These are phyloP conservation scores for Malassezia restricta DNA, from an alignment of 1,284 basidiomycete genomes.

Conservation along the genomic window DNA sequence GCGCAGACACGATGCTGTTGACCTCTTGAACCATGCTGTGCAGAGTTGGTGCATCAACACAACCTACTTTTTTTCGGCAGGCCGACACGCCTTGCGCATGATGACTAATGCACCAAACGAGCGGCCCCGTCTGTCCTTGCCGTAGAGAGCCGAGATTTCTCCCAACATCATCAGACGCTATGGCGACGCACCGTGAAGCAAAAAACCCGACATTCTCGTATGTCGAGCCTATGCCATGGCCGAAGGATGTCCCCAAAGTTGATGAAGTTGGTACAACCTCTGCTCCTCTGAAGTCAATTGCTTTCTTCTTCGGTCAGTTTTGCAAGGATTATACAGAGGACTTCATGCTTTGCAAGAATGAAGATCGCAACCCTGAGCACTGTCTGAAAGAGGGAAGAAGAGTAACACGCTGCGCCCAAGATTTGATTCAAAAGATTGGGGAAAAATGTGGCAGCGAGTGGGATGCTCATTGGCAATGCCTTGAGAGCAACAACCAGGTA, in stretches of 20 bases:
- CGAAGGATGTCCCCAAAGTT: slow-evolving; percentile 57
- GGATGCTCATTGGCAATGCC: slow-evolving; percentile 84
- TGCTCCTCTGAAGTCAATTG: slow-evolving; percentile 86
- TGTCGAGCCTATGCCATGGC: slow-evolving; percentile 38
- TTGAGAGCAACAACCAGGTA: slow-evolving; percentile 91
- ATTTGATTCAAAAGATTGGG: slow-evolving; percentile 86
- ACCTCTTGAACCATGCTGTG: not conserved
- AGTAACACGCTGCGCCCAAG: slow-evolving; percentile 87
- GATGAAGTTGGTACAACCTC: slow-evolving; percentile 82
- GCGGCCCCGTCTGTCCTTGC: slow-evolving; percentile 1
- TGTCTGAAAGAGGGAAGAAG: slow-evolving; percentile 91
- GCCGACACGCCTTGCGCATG: not conserved
- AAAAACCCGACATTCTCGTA: slow-evolving; percentile 42
- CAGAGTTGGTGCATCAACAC: not conserved
- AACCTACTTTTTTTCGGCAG: not conserved
- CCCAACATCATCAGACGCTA: slow-evolving; percentile 10
- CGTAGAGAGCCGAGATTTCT: not conserved
- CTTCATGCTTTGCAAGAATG: slow-evolving; percentile 97
- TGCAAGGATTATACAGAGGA: slow-evolving; percentile 99
- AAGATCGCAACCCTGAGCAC: slow-evolving; percentile 75
- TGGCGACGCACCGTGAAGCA: slow-evolving; percentile 45
- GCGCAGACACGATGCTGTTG: not conserved
- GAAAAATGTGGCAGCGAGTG: slow-evolving; percentile 82
- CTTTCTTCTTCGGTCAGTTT: slow-evolving; percentile 90
- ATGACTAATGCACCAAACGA: slow-evolving; percentile 8